phyloP scores from a whole-genome alignment of 2,329 filamentous ascomycete species.

The Monilinia aucupariae region DNA sequence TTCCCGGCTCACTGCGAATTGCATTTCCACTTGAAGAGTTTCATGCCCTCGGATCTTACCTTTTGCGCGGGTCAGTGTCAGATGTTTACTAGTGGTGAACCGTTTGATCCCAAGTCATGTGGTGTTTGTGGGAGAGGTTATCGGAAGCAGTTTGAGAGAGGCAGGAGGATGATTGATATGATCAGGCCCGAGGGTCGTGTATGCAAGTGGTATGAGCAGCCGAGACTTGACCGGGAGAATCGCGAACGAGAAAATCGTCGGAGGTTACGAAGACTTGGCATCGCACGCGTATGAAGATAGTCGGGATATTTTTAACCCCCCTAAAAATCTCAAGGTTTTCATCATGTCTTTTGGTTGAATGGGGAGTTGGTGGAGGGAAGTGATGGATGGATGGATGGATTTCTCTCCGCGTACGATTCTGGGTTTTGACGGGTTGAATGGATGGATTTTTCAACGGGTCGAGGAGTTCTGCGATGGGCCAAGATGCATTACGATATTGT shows the following conservation, averaged over 20 bases:
- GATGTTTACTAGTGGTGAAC: slow-evolving; percentile 18
- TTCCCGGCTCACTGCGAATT: slow-evolving; percentile 31
- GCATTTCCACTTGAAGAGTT: slow-evolving; percentile 26
- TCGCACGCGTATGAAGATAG: not conserved
- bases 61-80: slow-evolving; percentile 23
- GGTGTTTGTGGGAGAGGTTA: slow-evolving; percentile 21
- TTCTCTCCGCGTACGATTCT: too few relatives aligned
- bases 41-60: slow-evolving; percentile 21
- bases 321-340: too few relatives aligned
- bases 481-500: too few relatives aligned
- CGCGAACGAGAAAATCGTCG: not conserved
- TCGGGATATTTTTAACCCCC: too few relatives aligned
- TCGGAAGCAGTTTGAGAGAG: slow-evolving; percentile 23
- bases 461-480: too few relatives aligned
- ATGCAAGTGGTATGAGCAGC: slow-evolving; percentile 6
- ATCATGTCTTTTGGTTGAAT: too few relatives aligned
- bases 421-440: too few relatives aligned
- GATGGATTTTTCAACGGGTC: too few relatives aligned
- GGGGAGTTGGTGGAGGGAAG: too few relatives aligned
- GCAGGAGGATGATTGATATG: slow-evolving; percentile 23
- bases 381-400: too few relatives aligned
- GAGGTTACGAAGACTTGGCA: not conserved
- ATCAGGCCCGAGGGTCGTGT: not conserved
- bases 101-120: slow-evolving; percentile 18
- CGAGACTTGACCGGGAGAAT: not conserved